Evolutionary conservation across 192 early-diverging fungal genomes (phyloP), one percentile per base, ranked within the genome.

Genomic region (Bifiguratus adelaidae): DNA sequence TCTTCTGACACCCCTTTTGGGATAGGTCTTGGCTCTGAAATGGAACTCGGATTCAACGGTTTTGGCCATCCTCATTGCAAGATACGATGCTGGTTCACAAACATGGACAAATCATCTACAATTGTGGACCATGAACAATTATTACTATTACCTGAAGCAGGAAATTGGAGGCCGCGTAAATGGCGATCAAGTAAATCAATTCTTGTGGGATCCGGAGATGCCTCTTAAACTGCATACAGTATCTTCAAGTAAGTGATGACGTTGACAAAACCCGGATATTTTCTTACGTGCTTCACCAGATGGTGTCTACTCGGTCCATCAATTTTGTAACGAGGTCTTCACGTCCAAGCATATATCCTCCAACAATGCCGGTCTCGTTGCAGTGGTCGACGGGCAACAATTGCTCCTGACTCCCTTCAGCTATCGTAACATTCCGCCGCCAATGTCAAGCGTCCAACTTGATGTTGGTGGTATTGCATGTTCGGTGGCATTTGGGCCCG

Each of bases 101-200:
- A 55, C 16, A 9, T 22, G 23, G 36, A 46, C 53, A 38, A 52
- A 58, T 47, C 20, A 47, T 25, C 76, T 99, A 38, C 89, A 99
- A 58, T 68, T 99, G 40, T 99, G 91, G 91, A 68, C 85, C 0
- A 85, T 82, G 59, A 79, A 76, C 44, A 99, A 99, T 76, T 99
- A 99, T 66, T 77, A 95, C 59, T 99, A 89, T 85, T 95, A 96
- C 53, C 47, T 96, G 43, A 92, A 92, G 62, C 91, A 94, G 64
- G 83, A 94, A 44, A 68, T 94, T 13, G 47, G 58, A 2, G 41
- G 49, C 20, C 37, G 22, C 37, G 37, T 20, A 13, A 40, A 20
- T 15, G 63, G 63, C 11, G 59, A 63, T 22, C 48, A 58, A 13
- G 51, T 75, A 6, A 52, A 68, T 18, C 64, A 49, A n/a, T 56